These are phyloP conservation scores for Sungouiozyma intestinalis DNA, from an alignment of 805 yeast genomes.

Conservation along the genomic window DNA sequence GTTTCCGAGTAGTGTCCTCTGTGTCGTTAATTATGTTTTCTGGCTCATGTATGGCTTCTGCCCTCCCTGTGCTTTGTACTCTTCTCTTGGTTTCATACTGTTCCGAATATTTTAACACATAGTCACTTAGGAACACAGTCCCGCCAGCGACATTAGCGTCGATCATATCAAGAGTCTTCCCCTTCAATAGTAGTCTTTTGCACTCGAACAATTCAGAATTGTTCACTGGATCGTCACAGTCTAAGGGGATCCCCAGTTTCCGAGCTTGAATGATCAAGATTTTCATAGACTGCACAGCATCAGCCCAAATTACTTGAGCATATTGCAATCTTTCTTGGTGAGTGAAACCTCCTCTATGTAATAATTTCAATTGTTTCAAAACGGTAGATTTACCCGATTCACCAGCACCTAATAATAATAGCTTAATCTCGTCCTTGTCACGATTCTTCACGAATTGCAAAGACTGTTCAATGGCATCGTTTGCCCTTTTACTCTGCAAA, in stretches of 20 bases:
- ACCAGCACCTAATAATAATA: conserved; percentile 84
- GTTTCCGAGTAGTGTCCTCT: not conserved
- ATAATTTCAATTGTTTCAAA: conserved; percentile 71
- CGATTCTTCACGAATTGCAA: conserved; percentile 41
- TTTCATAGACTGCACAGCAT: conserved; percentile 77
- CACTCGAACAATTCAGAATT: conserved; percentile 35
- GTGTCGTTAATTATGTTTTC: conserved; percentile 7
- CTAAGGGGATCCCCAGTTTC: conserved; percentile 49
- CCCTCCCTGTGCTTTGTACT: conserved; percentile 45
- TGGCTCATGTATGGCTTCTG: conserved; percentile 21
- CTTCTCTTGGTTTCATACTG: conserved; percentile 42
- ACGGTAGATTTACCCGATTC: conserved; percentile 94
- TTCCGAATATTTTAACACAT: conserved; percentile 51
- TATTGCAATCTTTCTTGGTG: conserved; percentile 72
- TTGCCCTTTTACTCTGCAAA: conserved; percentile 41
- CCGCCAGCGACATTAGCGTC: conserved; percentile 64
- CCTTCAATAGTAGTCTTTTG: conserved; percentile 42
- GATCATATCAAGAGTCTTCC: conserved; percentile 50
- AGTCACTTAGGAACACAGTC: conserved; percentile 48
- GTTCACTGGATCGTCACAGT: conserved; percentile 44
- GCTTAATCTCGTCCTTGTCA: conserved; percentile 52
- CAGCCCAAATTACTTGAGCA: conserved; percentile 85
- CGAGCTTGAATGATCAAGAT: conserved; percentile 67
- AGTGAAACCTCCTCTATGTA: conserved; percentile 80
- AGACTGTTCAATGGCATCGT: conserved; percentile 56